phyloP scores from a whole-genome alignment of 129 eudicot species.

The Chrysanthemum lavandulifolium region DNA sequence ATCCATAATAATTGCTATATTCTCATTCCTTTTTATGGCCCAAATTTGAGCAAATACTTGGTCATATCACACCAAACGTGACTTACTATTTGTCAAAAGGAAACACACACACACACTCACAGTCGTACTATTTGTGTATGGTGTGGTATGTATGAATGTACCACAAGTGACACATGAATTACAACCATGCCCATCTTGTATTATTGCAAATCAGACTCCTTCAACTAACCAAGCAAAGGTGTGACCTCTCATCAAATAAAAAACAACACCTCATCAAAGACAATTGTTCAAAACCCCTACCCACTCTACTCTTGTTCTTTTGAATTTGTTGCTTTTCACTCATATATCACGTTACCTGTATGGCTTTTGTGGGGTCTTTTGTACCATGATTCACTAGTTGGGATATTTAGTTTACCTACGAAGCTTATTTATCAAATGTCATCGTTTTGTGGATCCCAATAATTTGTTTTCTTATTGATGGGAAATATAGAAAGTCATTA shows the following conservation, averaged over 20 bases:
- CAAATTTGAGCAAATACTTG: constrained; percentile 8
- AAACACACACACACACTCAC: neutral
- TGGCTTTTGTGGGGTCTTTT: constrained; percentile 27
- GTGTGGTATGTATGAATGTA: constrained; percentile 9
- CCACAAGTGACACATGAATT: constrained; percentile 7
- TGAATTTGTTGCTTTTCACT: constrained; percentile 9
- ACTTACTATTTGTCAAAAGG: constrained; percentile 20
- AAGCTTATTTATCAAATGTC: constrained; percentile 29
- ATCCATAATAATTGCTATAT: constrained; percentile 21
- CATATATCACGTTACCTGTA: constrained; percentile 24
- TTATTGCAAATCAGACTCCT: constrained; percentile 19
- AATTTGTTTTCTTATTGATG: constrained; percentile 30
- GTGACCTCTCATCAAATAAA: constrained; percentile 15
- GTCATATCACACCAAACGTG: constrained; percentile 28
- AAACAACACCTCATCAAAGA: constrained; percentile 16
- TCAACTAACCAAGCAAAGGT: constrained; percentile 17
- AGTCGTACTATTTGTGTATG: constrained; percentile 7
- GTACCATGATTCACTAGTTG: constrained; percentile 35
- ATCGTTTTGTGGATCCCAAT: constrained; percentile 36
- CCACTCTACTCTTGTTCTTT: constrained; percentile 2
- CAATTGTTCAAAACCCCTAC: constrained; percentile 10
- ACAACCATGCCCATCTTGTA: constrained; percentile 1
- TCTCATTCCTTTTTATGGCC: constrained; percentile 32
- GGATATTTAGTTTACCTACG: constrained; percentile 24
- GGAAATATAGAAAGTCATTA: constrained; percentile 26